Evolutionary conservation across 164 flowering plant genomes (phyloP).

Genomic region (Brasenia schreberi): DNA sequence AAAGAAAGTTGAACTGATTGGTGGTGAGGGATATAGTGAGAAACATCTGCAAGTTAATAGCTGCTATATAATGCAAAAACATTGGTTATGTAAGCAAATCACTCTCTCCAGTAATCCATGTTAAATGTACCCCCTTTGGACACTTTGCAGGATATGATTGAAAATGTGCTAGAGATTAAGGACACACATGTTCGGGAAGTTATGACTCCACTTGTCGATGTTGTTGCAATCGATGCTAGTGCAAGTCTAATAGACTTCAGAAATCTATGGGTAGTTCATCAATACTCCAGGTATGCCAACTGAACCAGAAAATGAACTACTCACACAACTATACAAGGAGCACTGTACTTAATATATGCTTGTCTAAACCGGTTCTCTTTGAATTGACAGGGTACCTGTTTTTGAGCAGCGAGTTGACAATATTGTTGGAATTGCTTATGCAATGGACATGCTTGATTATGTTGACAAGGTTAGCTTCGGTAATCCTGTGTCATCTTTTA

Average conservation of each 20-base stretch:
- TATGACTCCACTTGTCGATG: conserved; percentile 99
- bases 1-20: too few relatives aligned
- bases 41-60: too few relatives aligned
- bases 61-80: too few relatives aligned
- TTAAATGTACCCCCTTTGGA: not conserved
- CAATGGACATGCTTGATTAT: conserved; percentile 91
- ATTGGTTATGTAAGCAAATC: too few relatives aligned
- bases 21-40: too few relatives aligned
- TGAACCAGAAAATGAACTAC: not conserved
- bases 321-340: not conserved
- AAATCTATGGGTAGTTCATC: conserved; percentile 81
- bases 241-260: conserved; percentile 83
- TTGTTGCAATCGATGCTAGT: conserved; percentile 92
- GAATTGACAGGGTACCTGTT: conserved; percentile 72
- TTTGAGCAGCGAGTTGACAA: conserved; percentile 98
- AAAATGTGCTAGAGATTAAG: conserved; percentile 95
- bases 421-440: conserved; percentile 97
- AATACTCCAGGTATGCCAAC: conserved; percentile 62
- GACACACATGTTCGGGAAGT: conserved; percentile 98
- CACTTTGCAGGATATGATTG: conserved; percentile 89
- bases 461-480: conserved; percentile 65
- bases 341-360: too few relatives aligned
- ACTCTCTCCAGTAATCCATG: not conserved
- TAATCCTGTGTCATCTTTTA: not conserved
- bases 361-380: conserved; percentile 1